These are phyloP conservation scores for Stachybotrys chartarum DNA, from an alignment of 2,329 filamentous ascomycete genomes.

Conservation along the genomic window DNA sequence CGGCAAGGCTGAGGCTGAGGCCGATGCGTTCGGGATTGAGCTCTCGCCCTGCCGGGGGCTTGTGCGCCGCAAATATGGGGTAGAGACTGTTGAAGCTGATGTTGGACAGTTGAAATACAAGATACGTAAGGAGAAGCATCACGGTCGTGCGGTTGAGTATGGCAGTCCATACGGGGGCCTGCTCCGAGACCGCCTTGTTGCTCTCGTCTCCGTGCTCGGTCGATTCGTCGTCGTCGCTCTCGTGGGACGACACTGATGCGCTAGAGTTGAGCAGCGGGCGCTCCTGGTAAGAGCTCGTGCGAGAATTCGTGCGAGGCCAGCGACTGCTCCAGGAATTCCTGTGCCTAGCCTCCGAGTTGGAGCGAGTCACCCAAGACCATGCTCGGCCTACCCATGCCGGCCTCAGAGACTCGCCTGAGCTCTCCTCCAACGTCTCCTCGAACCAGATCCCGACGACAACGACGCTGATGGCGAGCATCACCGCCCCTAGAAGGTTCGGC, in stretches of 20 bases:
- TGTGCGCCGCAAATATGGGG: slow-evolving; percentile 79
- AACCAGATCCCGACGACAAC: slow-evolving; percentile 71
- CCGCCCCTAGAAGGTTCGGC: slow-evolving; percentile 75
- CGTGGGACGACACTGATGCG: slow-evolving; percentile 17
- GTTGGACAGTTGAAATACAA: slow-evolving; percentile 90
- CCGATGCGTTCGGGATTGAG: slow-evolving; percentile 77
- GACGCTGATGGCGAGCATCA: slow-evolving; percentile 65
- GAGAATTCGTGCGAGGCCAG: slow-evolving; percentile 22
- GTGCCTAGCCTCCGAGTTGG: slow-evolving; percentile 10
- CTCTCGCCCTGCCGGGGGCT: slow-evolving; percentile 67
- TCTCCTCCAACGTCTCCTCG: slow-evolving; percentile 61
- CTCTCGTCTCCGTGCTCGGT: slow-evolving; percentile 23
- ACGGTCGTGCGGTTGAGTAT: slow-evolving; percentile 76
- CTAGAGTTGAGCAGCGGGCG: slow-evolving; percentile 21
- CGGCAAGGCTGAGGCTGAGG: slow-evolving; percentile 75
- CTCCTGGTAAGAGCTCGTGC: slow-evolving; percentile 8
- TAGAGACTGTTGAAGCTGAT: slow-evolving; percentile 94
- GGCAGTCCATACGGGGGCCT: slow-evolving; percentile 38
- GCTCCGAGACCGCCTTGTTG: background rate
- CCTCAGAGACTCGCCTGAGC: slow-evolving; percentile 18
- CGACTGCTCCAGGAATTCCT: slow-evolving; percentile 29
- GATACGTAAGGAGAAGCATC: slow-evolving; percentile 74
- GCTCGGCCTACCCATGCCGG: slow-evolving; percentile 26
- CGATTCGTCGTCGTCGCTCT: slow-evolving; percentile 15
- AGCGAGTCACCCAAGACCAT: slow-evolving; percentile 16